Evolutionary conservation across 2,329 filamentous ascomycete genomes (phyloP).

Genomic region (Fusarium caatingaense): DNA sequence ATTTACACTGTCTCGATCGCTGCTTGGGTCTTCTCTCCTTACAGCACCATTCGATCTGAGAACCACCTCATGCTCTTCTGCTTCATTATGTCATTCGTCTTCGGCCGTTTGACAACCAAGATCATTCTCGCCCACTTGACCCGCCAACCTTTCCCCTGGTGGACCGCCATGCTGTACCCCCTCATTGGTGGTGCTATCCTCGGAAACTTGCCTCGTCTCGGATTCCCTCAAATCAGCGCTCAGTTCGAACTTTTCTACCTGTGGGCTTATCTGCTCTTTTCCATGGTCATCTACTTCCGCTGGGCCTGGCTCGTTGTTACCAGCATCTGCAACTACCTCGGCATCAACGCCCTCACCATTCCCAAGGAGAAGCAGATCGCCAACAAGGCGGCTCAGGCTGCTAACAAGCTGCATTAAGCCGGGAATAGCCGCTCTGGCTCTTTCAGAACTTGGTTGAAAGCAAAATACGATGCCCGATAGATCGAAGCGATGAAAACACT

Average conservation of each 20-base stretch:
- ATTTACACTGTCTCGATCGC: slow-evolving; percentile 80
- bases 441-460: neutral
- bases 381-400: slow-evolving; percentile 59
- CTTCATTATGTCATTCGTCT: slow-evolving; percentile 94
- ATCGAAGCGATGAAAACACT: slow-evolving; percentile 17
- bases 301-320: slow-evolving; percentile 94
- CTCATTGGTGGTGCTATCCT: slow-evolving; percentile 87
- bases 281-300: slow-evolving; percentile 85
- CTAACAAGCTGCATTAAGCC: slow-evolving; percentile 51
- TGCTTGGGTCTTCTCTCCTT: slow-evolving; percentile 89
- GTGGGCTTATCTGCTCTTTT: slow-evolving; percentile 84
- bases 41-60: slow-evolving; percentile 82
- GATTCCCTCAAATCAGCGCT: slow-evolving; percentile 74
- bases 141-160: slow-evolving; percentile 93
- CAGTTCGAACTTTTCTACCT: slow-evolving; percentile 82
- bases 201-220: slow-evolving; percentile 83
- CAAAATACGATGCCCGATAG: slow-evolving; percentile 1
- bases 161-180: slow-evolving; percentile 90
- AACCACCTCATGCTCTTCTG: slow-evolving; percentile 95
- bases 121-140: slow-evolving; percentile 97
- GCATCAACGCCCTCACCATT: slow-evolving; percentile 95
- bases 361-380: slow-evolving; percentile 69
- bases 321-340: slow-evolving; percentile 90
- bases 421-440: neutral
- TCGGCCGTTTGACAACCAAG: slow-evolving; percentile 98